Base-by-base conservation (phyloP, 2,329 filamentous ascomycete species). In the Basipetospora chlamydospora region DNA sequence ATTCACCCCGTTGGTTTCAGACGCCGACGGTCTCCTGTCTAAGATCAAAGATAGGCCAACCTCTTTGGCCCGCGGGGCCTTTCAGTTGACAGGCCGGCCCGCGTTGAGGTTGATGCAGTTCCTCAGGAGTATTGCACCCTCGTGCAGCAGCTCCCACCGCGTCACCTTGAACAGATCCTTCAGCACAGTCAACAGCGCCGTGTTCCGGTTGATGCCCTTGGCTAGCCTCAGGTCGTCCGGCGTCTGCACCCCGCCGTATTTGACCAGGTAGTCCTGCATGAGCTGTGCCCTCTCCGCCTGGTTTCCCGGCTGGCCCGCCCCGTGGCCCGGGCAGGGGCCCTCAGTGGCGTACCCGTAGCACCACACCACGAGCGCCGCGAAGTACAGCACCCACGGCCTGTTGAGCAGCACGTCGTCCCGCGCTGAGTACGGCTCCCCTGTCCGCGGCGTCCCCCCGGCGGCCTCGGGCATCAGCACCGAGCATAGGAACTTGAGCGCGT, bases 341-440 rank as follows among this genome's bases (percentile, higher is more conserved):
- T 96, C 90, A 15, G 93, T 63, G 0, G 88, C 86, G 52, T 77
- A 95, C 3, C 87, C 88, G 49, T 96, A 98, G 41, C 77, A 85
- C 90, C 90, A 98, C 1, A 96, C 82, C 16, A 95, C 84, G 11
- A 98, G 67, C 1, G 79, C 77, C 1, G 90, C 84, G 51, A 94
- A 92, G 57, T 95, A 98, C 35, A 96, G 64, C 9, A 95, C 86
- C 88, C 90, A 98, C 0, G 88, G 84, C 12, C 90, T 70, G 50
- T 96, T 93, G 41, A 96, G 69, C 2, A 95, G 67, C 37, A 86
- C 81, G 48, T 98, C 90, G 47, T 94, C 82, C 15, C 85, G 73
- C 1, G 87, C 85, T 13, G 77, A 79, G 55, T 96, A 98, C 6
- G 68, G 56, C 4, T 46, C 49, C 6, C 48, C 47, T 17, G 48